These are phyloP conservation scores for Pyrenochaeta sp. DNA, from an alignment of 2,329 filamentous ascomycete genomes.

Conservation along the genomic window DNA sequence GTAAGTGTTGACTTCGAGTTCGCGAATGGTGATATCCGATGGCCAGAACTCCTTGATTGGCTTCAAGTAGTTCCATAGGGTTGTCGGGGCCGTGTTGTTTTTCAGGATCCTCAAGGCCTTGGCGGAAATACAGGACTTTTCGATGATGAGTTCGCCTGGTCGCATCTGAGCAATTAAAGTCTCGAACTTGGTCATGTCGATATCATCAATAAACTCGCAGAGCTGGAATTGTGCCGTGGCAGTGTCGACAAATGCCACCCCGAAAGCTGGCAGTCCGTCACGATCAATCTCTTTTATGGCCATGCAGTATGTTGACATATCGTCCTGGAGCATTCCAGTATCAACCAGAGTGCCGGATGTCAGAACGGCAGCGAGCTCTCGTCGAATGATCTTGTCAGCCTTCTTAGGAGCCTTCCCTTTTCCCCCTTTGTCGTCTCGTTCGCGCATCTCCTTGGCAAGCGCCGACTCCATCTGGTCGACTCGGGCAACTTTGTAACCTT, in stretches of 20 bases:
- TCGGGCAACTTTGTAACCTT: constrained; percentile 94
- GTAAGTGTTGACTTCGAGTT: constrained; percentile 81
- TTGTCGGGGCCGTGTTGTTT: constrained; percentile 91
- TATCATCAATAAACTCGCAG: constrained; percentile 90
- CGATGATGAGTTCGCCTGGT: constrained; percentile 86
- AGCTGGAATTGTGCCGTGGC: constrained; percentile 94
- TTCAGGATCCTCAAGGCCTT: constrained; percentile 92
- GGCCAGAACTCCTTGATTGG: constrained; percentile 89
- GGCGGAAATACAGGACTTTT: constrained; percentile 82
- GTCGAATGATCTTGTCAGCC: constrained; percentile 89
- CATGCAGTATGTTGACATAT: constrained; percentile 96
- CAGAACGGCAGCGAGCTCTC: constrained; percentile 88
- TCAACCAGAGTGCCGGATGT: constrained; percentile 94
- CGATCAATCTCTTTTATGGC: constrained; percentile 79
- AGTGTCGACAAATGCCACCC: constrained; percentile 92
- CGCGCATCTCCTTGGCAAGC: constrained; percentile 97
- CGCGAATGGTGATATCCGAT: constrained; percentile 79
- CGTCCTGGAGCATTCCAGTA: constrained; percentile 94
- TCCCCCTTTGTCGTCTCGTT: constrained; percentile 69
- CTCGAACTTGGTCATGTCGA: constrained; percentile 94
- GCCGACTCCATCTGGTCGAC: constrained; percentile 98
- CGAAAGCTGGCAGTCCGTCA: constrained; percentile 82
- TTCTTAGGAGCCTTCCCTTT: constrained; percentile 60
- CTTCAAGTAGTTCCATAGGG: constrained; percentile 94
- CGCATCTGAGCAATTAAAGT: constrained; percentile 92